Evolutionary conservation across 805 yeast species (phyloP), one percentile per base, ranked within the genome.

Genomic region (Starmerella etchellsii): DNA sequence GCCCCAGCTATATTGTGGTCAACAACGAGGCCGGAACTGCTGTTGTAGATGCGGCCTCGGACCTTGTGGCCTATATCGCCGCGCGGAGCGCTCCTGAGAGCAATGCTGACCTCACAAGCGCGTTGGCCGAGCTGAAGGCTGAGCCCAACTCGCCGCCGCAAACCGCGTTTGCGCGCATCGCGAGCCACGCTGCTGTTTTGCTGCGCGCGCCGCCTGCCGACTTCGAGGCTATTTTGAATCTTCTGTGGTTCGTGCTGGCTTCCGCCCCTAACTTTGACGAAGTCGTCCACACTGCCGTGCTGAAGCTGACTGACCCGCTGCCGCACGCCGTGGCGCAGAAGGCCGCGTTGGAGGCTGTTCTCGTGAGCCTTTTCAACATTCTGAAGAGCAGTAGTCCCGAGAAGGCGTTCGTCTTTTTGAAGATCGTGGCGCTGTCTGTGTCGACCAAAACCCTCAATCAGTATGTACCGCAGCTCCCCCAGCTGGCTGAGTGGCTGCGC

Each of bases 331-430:
- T 50, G 24, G 50, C 55, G 22, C 56, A 52, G 42, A 50, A 59
- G 36, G 49, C 54, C 15, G 54, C 51, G 25, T 53, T 58, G 14
- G 49, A 63, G 33, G 54, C 60, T 0, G 61, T 64, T 7, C 47
- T 62, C 36, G 54, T 64, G 36, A 63, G 62, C 46, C 54, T 64
- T 31, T 65, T 65, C 57, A 65, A 64, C 51, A 55, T 63, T 21
- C 52, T 65, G 33, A 52, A 58, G 15, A 40, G 47, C 22, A 30
- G 37, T 21, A 54, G 62, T 23, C 47, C 54, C 6, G 50, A 54
- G 35, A 51, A 60, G 36, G 51, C 54, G 26, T 42, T 41, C 8
- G 63, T 63, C 10, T 59, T 65, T 46, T 28, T 23, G 39, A 43
- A 58, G 34, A 55, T 65, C 21, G 40, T 65, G 26, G 54, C 56